Evolutionary conservation across 148 eudicot species (phyloP).

Genomic region (Beta vulgaris): DNA sequence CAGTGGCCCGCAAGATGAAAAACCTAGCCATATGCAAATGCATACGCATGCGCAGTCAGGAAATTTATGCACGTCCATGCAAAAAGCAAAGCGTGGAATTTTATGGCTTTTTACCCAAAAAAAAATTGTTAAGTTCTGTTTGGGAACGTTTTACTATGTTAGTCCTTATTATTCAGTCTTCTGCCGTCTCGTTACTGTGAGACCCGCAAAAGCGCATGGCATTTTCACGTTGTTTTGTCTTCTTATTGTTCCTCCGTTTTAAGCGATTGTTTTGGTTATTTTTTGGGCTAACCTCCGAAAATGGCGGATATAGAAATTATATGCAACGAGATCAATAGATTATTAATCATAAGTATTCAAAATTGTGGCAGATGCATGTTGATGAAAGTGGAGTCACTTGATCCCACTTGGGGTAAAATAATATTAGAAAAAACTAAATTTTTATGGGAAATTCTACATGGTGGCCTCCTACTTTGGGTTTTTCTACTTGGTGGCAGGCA

Average conservation of each 20-base stretch:
- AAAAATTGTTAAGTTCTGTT: no score
- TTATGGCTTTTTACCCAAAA: conserved; percentile 16
- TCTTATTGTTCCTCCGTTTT: conserved; percentile 13
- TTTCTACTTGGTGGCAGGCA: no score
- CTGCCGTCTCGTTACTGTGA: neutral
- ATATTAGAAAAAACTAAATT: no score
- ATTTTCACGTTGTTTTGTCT: conserved; percentile 26
- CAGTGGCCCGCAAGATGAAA: conserved; percentile 4
- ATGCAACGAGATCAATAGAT: no score
- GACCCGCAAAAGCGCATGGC: conserved; percentile 19
- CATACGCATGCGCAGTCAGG: conserved; percentile 15
- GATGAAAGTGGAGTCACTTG: no score
- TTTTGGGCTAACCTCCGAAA: neutral
- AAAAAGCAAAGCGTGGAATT: conserved; percentile 27
- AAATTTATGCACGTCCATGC: conserved; percentile 26
- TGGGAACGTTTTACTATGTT: neutral
- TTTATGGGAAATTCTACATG: no score
- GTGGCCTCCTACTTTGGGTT: no score
- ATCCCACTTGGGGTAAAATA: no score
- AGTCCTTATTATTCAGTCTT: neutral
- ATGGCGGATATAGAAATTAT: no score
- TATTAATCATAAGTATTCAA: no score
- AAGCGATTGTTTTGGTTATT: neutral
- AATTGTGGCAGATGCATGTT: no score
- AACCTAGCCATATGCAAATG: conserved; percentile 9